phyloP scores from a whole-genome alignment of 2,329 filamentous ascomycete genomes.

The Cryoendolithus antarcticus region DNA sequence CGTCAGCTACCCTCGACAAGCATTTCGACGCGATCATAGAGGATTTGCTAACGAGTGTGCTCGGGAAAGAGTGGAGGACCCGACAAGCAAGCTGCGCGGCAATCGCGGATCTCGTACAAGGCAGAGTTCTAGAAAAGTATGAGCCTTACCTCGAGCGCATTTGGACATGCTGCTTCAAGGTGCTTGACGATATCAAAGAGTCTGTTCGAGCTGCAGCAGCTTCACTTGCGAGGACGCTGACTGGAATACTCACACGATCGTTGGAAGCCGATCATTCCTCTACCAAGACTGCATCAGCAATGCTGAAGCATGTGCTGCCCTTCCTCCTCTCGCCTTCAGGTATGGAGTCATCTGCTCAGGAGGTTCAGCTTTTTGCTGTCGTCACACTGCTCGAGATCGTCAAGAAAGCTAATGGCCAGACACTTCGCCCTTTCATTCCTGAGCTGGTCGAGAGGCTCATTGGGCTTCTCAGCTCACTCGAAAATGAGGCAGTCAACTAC shows the following conservation, averaged over 20 bases:
- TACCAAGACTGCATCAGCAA: constrained; percentile 54
- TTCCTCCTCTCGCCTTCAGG: constrained; percentile 84
- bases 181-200: constrained; percentile 91
- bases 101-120: constrained; percentile 76
- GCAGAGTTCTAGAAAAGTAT: constrained; percentile 55
- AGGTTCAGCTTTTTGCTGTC: constrained; percentile 72
- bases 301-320: constrained; percentile 77
- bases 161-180: constrained; percentile 76
- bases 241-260: constrained; percentile 72
- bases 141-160: constrained; percentile 75
- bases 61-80: constrained; percentile 87
- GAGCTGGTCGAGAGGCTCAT: constrained; percentile 71
- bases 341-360: constrained; percentile 76
- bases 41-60: constrained; percentile 72
- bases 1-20: constrained; percentile 59
- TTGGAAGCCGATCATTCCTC: constrained; percentile 65
- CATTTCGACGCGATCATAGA: constrained; percentile 84
- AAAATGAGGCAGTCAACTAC: constrained; percentile 83
- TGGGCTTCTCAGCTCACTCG: constrained; percentile 71
- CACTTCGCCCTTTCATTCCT: constrained; percentile 68
- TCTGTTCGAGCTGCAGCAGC: constrained; percentile 73
- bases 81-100: constrained; percentile 87
- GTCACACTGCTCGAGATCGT: constrained; percentile 76
- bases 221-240: constrained; percentile 70
- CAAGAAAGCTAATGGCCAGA: constrained; percentile 68